phyloP scores from a whole-genome alignment of 2,329 filamentous ascomycete species.

The Pseudogymnoascus sp. region DNA sequence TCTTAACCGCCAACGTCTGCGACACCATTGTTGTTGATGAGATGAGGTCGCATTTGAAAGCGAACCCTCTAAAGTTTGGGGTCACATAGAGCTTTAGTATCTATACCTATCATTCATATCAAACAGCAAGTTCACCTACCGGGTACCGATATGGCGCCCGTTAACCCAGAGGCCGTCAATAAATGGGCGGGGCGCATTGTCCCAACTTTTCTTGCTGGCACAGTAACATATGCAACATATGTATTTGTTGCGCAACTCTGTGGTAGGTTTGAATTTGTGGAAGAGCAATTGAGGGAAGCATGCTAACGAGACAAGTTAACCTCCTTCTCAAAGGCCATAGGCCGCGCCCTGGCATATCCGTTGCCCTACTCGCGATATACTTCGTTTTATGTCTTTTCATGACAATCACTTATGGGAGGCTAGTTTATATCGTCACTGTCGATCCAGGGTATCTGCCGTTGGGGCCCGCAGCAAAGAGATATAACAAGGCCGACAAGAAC shows the following conservation, averaged over 20 bases:
- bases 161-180: constrained; percentile 16
- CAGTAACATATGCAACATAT: constrained; percentile 64
- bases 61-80: constrained; percentile 5
- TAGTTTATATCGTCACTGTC: constrained; percentile 58
- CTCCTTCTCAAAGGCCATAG: constrained; percentile 55
- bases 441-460: constrained; percentile 70
- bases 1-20: neutral
- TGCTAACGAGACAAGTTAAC: constrained; percentile 46
- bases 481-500: constrained; percentile 23
- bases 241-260: constrained; percentile 61
- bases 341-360: constrained; percentile 45
- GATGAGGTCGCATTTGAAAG: constrained; percentile 4
- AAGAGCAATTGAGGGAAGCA: neutral
- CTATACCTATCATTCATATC: constrained; percentile 4
- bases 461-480: constrained; percentile 33
- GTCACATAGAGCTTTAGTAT: constrained; percentile 1
- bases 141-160: neutral
- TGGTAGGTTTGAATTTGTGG: constrained; percentile 42
- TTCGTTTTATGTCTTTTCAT: constrained; percentile 64
- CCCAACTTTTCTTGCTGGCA: constrained; percentile 59
- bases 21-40: neutral
- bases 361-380: constrained; percentile 65
- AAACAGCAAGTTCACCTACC: neutral
- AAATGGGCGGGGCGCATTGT: constrained; percentile 42
- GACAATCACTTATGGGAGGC: constrained; percentile 60